Evolutionary conservation across 768 basidiomycete genomes (phyloP), one percentile per base, ranked within the genome.

Genomic region (Kwoniella sp.): DNA sequence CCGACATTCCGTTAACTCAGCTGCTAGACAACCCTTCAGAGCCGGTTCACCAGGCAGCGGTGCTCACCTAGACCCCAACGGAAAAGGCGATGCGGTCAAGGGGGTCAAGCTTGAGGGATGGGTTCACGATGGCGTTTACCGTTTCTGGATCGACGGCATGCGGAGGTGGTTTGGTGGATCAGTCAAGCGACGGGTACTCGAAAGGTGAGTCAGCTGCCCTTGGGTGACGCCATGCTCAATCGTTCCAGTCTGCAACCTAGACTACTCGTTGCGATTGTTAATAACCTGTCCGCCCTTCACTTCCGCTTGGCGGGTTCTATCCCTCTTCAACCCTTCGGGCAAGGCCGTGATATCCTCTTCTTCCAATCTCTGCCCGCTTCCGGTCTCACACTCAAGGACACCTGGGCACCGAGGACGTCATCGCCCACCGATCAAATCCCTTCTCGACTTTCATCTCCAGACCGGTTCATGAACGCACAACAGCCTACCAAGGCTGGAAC

Each of bases 111-210:
- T 66, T 19, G 67, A 69, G 51, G 67, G 67, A 20, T 69, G 67
- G 67, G 62, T 66, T 3, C 57, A 66, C 48, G 46, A 50, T 33
- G 67, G 67, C 3, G 67, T 69, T 0, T 69, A 69, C 32, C 23
- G 65, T 26, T 69, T 69, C 43, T 64, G 65, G 59, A 39, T 69
- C 14, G 60, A 54, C 20, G 67, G 67, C 4, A 60, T 69, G 62
- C 32, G 65, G 19, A 28, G 62, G 38, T 63, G 62, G 64, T 27
- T 69, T 5, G 60, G 50, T 1, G 60, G 62, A 15, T 46, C 57
- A 3, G 46, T 69, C 17, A 69, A 64, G 44, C 32, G 49, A 25
- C 34, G 27, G 20, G 27, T 50, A 1, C 48, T 56, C 14, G 55
- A 56, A 39, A 50, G 29, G 55, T 56, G 26, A 49, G 46, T 40